phyloP scores from a whole-genome alignment of 257 asterid genomes.

The Przewalskia tangutica region DNA sequence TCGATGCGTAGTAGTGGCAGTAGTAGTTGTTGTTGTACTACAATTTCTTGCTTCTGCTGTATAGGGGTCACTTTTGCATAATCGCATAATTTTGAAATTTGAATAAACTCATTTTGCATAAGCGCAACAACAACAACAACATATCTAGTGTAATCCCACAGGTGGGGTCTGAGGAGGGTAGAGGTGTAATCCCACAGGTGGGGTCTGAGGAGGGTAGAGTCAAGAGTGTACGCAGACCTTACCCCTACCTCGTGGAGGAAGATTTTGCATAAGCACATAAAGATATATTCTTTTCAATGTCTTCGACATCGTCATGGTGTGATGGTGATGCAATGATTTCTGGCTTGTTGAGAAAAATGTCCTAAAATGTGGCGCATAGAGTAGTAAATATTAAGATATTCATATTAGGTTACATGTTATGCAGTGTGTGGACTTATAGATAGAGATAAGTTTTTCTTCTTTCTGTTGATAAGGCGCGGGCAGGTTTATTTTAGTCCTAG shows the following conservation, averaged over 20 bases:
- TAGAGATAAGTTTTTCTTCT: neutral
- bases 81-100: neutral
- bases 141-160: too few relatives aligned
- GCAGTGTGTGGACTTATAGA: neutral
- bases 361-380: neutral
- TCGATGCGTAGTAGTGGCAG: neutral
- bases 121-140: too few relatives aligned
- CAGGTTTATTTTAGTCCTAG: neutral
- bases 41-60: neutral
- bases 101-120: too few relatives aligned
- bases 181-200: too few relatives aligned
- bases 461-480: neutral
- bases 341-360: neutral
- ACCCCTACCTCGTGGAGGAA: too few relatives aligned
- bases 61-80: neutral
- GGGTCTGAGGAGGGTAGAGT: too few relatives aligned
- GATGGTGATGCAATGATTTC: neutral
- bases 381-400: neutral
- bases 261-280: too few relatives aligned
- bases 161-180: too few relatives aligned
- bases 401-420: neutral
- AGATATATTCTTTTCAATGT: neutral
- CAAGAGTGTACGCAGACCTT: too few relatives aligned
- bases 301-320: neutral
- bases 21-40: neutral